Evolutionary conservation across 2,329 filamentous ascomycete species (phyloP).

Genomic region (Sporothrix variecibatus): DNA sequence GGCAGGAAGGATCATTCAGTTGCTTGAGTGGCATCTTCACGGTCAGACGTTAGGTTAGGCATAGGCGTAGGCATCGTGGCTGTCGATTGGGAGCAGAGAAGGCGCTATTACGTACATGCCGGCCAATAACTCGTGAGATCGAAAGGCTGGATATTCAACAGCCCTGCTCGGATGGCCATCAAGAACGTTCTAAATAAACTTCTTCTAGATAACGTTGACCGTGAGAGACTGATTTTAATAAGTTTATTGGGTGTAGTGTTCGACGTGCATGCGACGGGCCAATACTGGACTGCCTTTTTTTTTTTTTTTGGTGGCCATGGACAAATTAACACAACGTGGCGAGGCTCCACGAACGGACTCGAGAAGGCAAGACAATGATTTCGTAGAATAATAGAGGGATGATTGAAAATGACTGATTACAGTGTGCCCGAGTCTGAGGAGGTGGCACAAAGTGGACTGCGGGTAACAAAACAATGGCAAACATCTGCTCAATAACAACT

Average conservation of each 20-base stretch:
- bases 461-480: background rate
- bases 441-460: background rate
- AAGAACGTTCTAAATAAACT: too few species aligned
- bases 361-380: background rate
- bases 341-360: background rate
- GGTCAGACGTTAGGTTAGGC: too few species aligned
- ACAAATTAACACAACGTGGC: background rate
- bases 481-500: background rate
- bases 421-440: background rate
- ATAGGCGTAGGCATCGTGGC: too few species aligned
- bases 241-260: too few species aligned
- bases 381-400: too few species aligned
- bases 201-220: too few species aligned
- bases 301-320: background rate
- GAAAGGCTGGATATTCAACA: background rate
- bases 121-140: background rate
- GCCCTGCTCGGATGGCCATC: background rate
- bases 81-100: background rate
- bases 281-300: background rate
- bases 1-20: background rate
- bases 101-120: conserved; percentile 26
- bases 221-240: too few species aligned
- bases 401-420: background rate
- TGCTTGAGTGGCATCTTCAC: too few species aligned
- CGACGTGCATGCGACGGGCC: too few species aligned